Base-by-base conservation (phyloP, 108 stramenopile species). In the Cyclotella baltica region DNA sequence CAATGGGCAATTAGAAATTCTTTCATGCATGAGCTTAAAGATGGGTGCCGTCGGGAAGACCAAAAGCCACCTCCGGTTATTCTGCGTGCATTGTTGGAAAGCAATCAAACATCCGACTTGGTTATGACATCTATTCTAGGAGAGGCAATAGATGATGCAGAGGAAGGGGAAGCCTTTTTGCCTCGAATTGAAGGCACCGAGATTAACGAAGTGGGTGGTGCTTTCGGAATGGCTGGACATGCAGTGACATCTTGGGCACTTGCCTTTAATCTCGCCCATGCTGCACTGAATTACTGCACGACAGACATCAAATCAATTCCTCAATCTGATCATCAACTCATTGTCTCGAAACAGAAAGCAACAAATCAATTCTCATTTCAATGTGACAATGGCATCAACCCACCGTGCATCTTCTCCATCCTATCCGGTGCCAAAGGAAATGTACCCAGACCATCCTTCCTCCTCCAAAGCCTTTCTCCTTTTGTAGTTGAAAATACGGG, bases 221-320 rank as follows among this genome's bases (percentile, higher is more conserved):
- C 77, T 0, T 83, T 83, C 33, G 83, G 83, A 9, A 84, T 84
- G 83, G 83, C 83, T n/a, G 83, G 83, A n/a, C 83, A 84, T 40
- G 25, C 76, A 20, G 83, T 79, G 0, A 52, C 72, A 37, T 75
- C 83, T 27, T 84, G 83, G 83, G 72, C 37, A 28, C 68, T 84
- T 33, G 71, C 83, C 18, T 84, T 84, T 34, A 64, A 73, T 23
- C 35, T 84, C 51, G 78, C 77, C 15, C 57, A 74, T 36, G 30
- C 66, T 6, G 79, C 75, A 61, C 48, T 84, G 47, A 53, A 48
- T 70, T 58, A 80, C 52, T 84, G 83, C 61, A 20, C 46, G 38
- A 63, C 78, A 18, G n/a, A 62, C 19, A 33, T 29, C 38, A 23
- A 31, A 2, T 10, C 33, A 19, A 43, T 67, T 40, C 57, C 56